Evolutionary conservation across 2,329 filamentous ascomycete genomes (phyloP), one percentile per base, ranked within the genome.

Genomic region (Microcera coccophila): DNA sequence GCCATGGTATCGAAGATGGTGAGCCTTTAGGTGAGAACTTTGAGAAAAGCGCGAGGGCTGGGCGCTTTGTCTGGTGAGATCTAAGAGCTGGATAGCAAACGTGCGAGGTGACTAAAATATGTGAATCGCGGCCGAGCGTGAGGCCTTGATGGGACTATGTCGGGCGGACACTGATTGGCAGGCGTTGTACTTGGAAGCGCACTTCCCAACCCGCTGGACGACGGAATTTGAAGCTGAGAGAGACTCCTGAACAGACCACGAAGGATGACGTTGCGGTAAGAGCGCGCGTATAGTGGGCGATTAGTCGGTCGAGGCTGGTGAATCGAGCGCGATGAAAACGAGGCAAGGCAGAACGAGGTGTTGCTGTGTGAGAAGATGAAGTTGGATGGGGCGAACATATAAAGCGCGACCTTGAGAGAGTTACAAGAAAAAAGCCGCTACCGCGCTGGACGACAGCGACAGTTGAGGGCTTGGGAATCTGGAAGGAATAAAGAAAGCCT

Each of bases 1-100:
- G 65, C 64, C 65, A 68, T 68, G 31, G 40, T 18, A 39, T 32
- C n/a, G n/a, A 15, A 7, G 22, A 12, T 26, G 22, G 22, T 7
- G 12, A 26, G 22, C 7, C 22, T 26, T 26, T 7, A 26, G 22
- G 12, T 26, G 22, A 26, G 22, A 26, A 7, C 7, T 26, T 26
- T 7, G 22, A 26, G 22, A 12, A 12, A 12, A 7, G 22, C 22
- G 7, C 22, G 22, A 12, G 7, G 12, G 22, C n/a, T n/a, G n/a
- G n/a, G n/a, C n/a, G 22, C 22, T 26, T 12, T 7, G 12, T 12
- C 12, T 26, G 22, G 12, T 26, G 7, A 7, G 22, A 12, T 26
- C 7, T 7, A 26, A 26, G 12, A 26, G 22, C 22, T 7, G 22
- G 22, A 7, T 26, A 7, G 22, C 12, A 7, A 12, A 26, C 22